These are phyloP conservation scores for Cornus florida DNA, from an alignment of 148 eudicot genomes.

Conservation along the genomic window DNA sequence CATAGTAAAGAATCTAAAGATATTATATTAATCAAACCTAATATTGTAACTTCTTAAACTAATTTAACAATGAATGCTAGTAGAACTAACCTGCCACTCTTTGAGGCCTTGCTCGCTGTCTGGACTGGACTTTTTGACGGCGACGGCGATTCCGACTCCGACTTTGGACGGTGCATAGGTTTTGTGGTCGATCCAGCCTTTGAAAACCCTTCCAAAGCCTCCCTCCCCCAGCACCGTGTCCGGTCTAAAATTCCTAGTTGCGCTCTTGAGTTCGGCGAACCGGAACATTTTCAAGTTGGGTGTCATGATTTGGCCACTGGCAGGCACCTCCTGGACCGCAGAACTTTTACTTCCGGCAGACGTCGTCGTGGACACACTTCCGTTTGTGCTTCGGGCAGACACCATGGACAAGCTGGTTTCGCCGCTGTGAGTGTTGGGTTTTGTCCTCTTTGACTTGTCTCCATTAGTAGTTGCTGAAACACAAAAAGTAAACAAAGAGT, in stretches of 20 bases:
- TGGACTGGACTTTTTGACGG: conserved; percentile 73
- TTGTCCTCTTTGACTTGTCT: background rate
- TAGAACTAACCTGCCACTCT: conserved; percentile 96
- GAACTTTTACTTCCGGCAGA: background rate
- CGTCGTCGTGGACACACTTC: background rate
- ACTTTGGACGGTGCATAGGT: conserved; percentile 67
- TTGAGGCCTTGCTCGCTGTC: conserved; percentile 76
- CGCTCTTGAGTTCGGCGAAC: conserved; percentile 47
- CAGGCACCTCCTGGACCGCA: background rate
- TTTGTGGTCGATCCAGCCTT: conserved; percentile 65
- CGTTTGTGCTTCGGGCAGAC: no score
- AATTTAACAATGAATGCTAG: no score
- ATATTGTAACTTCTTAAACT: no score
- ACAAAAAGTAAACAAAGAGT: background rate
- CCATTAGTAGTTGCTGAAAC: background rate
- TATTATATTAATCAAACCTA: no score
- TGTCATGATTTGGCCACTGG: conserved; percentile 40
- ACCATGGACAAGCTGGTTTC: background rate
- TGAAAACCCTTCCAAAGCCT: conserved; percentile 83
- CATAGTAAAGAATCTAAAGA: no score
- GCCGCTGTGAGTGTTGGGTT: background rate
- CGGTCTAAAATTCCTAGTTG: conserved; percentile 61
- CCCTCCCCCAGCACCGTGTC: conserved; percentile 73
- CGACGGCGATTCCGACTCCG: conserved; percentile 66
- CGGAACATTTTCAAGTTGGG: conserved; percentile 54